Evolutionary conservation across 495 filamentous ascomycete genomes (phyloP).

Genomic region (Penicillium nucicola): DNA sequence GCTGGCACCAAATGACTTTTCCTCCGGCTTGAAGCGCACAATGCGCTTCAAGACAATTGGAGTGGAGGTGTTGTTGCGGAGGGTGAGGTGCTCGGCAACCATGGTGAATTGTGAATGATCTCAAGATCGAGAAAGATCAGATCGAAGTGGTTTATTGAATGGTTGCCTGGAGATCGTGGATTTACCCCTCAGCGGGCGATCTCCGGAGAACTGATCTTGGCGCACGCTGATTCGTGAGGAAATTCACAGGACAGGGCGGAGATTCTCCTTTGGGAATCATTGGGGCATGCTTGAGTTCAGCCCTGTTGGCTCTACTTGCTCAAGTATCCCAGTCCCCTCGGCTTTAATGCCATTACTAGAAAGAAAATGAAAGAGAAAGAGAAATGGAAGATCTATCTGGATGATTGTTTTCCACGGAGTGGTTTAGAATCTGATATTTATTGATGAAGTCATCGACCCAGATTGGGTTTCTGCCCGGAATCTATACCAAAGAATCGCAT

Average conservation of each 20-base stretch:
- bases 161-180: too few relatives aligned
- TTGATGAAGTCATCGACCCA: too few relatives aligned
- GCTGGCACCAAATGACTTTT: slow-evolving; percentile 36
- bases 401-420: too few relatives aligned
- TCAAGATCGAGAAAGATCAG: not conserved
- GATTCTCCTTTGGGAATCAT: not conserved
- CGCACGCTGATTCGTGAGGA: slow-evolving; percentile 13
- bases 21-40: slow-evolving; percentile 63
- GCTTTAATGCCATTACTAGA: too few relatives aligned
- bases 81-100: slow-evolving; percentile 55
- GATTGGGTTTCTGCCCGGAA: too few relatives aligned
- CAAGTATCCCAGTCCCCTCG: too few relatives aligned
- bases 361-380: too few relatives aligned
- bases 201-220: slow-evolving; percentile 13
- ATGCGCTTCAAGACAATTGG: slow-evolving; percentile 69
- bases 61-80: slow-evolving; percentile 83
- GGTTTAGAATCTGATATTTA: too few relatives aligned
- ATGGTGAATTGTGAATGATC: slow-evolving; percentile 20
- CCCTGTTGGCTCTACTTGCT: too few relatives aligned
- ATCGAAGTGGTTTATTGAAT: not conserved
- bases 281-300: not conserved
- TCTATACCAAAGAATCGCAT: too few relatives aligned
- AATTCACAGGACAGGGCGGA: not conserved
- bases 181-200: slow-evolving; percentile 23
- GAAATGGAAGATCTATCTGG: too few relatives aligned